Conservation (phyloP, 2,329 filamentous ascomycete species). For the Fusarium nurragi region DNA sequence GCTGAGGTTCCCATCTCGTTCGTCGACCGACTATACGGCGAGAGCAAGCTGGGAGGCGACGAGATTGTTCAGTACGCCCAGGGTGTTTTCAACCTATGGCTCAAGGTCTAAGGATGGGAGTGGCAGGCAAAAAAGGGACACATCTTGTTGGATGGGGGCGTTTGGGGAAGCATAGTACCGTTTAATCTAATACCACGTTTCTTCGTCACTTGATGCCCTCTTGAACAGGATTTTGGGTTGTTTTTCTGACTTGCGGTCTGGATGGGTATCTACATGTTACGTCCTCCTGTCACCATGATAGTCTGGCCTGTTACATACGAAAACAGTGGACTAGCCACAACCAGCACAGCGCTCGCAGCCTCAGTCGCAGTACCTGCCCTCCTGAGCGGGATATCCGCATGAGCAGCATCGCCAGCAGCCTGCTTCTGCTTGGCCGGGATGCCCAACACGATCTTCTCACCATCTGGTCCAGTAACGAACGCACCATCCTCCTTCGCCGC, state of each 20-base stretch:
- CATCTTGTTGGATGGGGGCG: conserved; percentile 44
- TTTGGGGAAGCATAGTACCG: conserved; percentile 46
- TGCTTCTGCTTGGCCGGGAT: conserved; percentile 71
- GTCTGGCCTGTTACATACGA: conserved; percentile 89
- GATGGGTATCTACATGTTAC: conserved; percentile 60
- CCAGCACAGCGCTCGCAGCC: conserved; percentile 80
- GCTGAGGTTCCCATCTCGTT: conserved; percentile 97
- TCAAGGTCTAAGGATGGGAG: conserved; percentile 68
- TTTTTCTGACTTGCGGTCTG: neutral
- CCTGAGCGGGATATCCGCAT: conserved; percentile 79
- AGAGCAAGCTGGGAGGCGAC: conserved; percentile 91
- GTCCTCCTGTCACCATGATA: conserved; percentile 84
- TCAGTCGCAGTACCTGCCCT: conserved; percentile 81
- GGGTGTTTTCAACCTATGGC: conserved; percentile 80
- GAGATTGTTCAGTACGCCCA: conserved; percentile 98
- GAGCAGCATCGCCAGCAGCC: conserved; percentile 53
- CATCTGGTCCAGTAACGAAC: conserved; percentile 79
- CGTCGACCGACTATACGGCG: conserved; percentile 93
- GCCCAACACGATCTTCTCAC: conserved; percentile 77
- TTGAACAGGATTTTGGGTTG: neutral
- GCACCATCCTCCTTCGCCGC: conserved; percentile 86
- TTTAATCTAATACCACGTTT: conserved; percentile 48
- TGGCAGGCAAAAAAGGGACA: conserved; percentile 38
- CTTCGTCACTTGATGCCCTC: conserved; percentile 20
- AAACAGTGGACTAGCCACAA: conserved; percentile 82